Conservation (phyloP, 805 yeast species). For the Priceomyces haplophilus region DNA sequence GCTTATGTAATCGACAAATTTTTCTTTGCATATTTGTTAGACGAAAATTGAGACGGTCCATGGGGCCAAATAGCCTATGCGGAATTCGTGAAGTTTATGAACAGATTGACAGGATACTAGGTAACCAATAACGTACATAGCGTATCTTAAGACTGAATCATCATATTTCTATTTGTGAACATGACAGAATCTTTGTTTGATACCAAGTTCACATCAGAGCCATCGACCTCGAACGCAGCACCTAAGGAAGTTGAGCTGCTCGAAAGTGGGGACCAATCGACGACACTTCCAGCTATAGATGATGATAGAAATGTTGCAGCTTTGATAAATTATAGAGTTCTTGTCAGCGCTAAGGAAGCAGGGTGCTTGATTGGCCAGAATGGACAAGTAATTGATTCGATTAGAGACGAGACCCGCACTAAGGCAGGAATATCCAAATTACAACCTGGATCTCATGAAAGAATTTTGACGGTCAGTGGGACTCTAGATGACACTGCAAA, state of each 20-base stretch:
- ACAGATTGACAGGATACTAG: background rate
- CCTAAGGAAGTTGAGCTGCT: background rate
- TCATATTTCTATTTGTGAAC: background rate
- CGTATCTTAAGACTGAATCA: background rate
- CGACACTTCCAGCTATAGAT: slow-evolving; percentile 24
- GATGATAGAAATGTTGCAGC: slow-evolving; percentile 27
- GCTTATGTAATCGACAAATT: slow-evolving; percentile 2
- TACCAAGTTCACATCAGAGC: slow-evolving; percentile 26
- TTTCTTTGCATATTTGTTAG: background rate
- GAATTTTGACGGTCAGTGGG: slow-evolving; percentile 79
- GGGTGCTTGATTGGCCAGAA: slow-evolving; percentile 87
- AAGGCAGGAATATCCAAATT: slow-evolving; percentile 86
- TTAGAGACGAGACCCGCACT: slow-evolving; percentile 71
- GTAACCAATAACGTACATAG: background rate
- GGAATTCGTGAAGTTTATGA: background rate
- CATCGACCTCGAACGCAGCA: slow-evolving; percentile 8
- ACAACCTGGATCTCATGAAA: slow-evolving; percentile 74
- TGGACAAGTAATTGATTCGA: slow-evolving; percentile 72
- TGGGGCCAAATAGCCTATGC: background rate
- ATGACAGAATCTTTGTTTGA: slow-evolving; percentile 37
- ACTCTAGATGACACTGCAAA: slow-evolving; percentile 62
- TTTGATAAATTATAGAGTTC: slow-evolving; percentile 46
- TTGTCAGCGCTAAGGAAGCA: slow-evolving; percentile 82
- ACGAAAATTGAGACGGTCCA: background rate
- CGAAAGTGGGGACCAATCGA: slow-evolving; percentile 3